Base-by-base conservation (phyloP, 345 rosid genomes). In the Ceriops zippeliana region DNA sequence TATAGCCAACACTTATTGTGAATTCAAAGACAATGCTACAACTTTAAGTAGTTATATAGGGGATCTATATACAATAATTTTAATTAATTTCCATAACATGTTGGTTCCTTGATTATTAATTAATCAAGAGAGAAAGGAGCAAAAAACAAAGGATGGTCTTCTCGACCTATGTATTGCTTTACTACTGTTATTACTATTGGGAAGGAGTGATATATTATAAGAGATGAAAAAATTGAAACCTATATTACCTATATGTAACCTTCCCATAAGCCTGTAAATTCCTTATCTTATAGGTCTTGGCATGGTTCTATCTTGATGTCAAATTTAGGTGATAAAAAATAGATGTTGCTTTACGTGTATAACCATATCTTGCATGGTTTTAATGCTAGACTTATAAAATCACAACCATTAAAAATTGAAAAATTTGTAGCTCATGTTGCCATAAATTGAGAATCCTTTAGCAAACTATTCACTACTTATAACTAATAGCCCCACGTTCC, bases 351-450 rank as follows among this genome's bases (percentile, higher is more conserved):
- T 5, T 83, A 81, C 46, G 70, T 84, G 0, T 83, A 85, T 60
- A 71, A 60, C 62, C 81, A 83, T 54, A 83, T 66, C 53, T 38
- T 79, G 32, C 78, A 83, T 22, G 89, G 85, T 2, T 85, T 85
- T 27, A 85, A 85, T 32, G 82, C 85, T 6, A 83, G 79, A 72
- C 80, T 83, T 28, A 82, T 86, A 2, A 46, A 42, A 1, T 76
- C 81, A 30, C 86, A 83, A 34, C 51, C 77, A 10, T 61, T 73
- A 6, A 76, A 75, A 70, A 66, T 83, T 19, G 81, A 83, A 70
- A 77, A 65, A 63, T 76, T 74, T 51, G 75, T 84, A 0, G 77
- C 84, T 71, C 85, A 83, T 66, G 62, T 70, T 13, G 81, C 73
- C 22, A 78, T 80, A 20, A 52, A 57, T 20, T 72, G 61, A 4